Evolutionary conservation across 2,329 filamentous ascomycete species (phyloP), one percentile per base, ranked within the genome.

Genomic region (Rutstroemia sydowiana): DNA sequence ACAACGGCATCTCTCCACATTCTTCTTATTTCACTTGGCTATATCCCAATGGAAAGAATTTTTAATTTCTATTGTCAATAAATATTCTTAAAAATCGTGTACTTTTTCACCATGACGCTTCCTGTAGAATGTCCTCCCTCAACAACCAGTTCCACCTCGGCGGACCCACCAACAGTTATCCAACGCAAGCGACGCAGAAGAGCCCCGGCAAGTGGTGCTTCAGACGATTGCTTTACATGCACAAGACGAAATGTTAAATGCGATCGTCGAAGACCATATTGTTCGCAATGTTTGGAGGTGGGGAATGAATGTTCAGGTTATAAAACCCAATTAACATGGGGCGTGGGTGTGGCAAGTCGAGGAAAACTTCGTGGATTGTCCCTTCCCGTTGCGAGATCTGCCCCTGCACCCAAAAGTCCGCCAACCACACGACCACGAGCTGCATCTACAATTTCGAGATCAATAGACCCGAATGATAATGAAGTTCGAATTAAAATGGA

Each of bases 301-400:
- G 91, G 90, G 59, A 90, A 89, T 68, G 90, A 95, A 66, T 97
- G 92, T 73, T 90, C 88, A 26, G 92, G 92, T 54, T 97, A 97
- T 76, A 95, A 95, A 73, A 97, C 92, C 14, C 91, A 92, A 62
- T 77, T 97, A 70, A 97, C 92, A 43, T 97, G 92, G 92, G 90
- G 90, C 39, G 88, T 96, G 44, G 92, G 92, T 47, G 92, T 97
- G 54, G 92, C 92, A 52, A 96, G 91, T 71, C 84, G 92, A 64
- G 92, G 92, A 66, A 97, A 97, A 75, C 82, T 97, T 57, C 82
- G 92, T 56, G 92, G 92, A 36, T 76, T 96, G 60, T 91, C 91
- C 52, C 74, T 95, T 53, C 81, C 81, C 53, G 77, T 85, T 56
- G 81, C 80, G 51, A 82, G 82, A 66, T 77, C 78, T 14, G 69